Evolutionary conservation across 2,329 filamentous ascomycete species (phyloP).

Genomic region (Trichoderma sp.): DNA sequence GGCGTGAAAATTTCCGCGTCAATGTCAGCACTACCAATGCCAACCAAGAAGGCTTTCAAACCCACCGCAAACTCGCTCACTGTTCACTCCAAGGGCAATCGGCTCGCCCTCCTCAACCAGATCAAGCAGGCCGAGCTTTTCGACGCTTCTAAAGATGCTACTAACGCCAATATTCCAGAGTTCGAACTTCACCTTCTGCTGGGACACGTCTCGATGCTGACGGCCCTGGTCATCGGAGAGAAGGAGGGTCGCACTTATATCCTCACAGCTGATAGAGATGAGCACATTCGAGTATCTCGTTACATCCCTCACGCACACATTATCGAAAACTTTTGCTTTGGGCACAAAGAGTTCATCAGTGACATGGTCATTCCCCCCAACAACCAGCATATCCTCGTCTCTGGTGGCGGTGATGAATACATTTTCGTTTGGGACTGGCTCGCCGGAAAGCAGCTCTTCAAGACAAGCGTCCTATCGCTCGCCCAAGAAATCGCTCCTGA

Average conservation of each 20-base stretch:
- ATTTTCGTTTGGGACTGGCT: constrained; percentile 84
- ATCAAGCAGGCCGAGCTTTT: constrained; percentile 46
- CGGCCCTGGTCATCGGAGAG: constrained; percentile 63
- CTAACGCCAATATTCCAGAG: constrained; percentile 43
- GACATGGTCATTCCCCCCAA: constrained; percentile 66
- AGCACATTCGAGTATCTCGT: constrained; percentile 85
- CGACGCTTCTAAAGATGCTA: constrained; percentile 31
- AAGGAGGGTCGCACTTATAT: constrained; percentile 51
- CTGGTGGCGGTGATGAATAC: constrained; percentile 81
- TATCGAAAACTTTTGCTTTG: constrained; percentile 87
- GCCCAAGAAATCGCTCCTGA: constrained; percentile 43
- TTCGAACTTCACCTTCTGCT: constrained; percentile 81
- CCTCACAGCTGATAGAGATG: constrained; percentile 58
- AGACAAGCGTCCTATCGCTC: constrained; percentile 52
- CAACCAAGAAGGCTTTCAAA: constrained; percentile 39
- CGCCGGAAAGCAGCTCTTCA: constrained; percentile 54
- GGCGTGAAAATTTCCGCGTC: constrained; percentile 23
- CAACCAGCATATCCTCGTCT: constrained; percentile 67
- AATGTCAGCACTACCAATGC: constrained; percentile 26
- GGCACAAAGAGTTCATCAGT: constrained; percentile 83
- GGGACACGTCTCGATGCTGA: constrained; percentile 94
- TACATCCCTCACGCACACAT: constrained; percentile 81
- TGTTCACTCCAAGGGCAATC: constrained; percentile 66
- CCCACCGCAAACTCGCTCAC: constrained; percentile 60
- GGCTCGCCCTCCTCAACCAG: constrained; percentile 61